Percentiles rank a stretch among this genome's conserved stretches.
phyloP scores from a whole-genome alignment of 257 asterid genomes.

The Salvia rosmarinus region DNA sequence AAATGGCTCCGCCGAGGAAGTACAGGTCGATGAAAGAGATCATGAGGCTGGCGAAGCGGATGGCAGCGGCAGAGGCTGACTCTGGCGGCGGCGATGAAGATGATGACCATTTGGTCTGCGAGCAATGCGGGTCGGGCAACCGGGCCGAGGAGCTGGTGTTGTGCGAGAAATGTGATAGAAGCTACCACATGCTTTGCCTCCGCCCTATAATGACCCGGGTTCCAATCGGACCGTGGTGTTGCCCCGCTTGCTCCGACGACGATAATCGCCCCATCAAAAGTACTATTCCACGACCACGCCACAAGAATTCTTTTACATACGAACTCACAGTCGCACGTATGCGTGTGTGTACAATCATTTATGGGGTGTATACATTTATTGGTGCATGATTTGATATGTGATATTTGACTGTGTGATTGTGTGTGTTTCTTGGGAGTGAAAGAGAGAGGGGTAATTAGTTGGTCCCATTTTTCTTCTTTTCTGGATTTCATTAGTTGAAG shows the following conservation, averaged over 20 bases:
- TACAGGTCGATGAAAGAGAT: conserved; percentile 55
- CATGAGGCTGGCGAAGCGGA: conserved; percentile 58
- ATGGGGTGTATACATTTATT: neutral
- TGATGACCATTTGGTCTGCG: conserved; percentile 49
- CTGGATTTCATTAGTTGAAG: neutral
- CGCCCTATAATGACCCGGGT: conserved; percentile 77
- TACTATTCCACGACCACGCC: too few species aligned
- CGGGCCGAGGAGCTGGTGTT: conserved; percentile 60
- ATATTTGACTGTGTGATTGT: neutral
- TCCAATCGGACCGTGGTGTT: conserved; percentile 78
- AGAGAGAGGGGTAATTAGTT: neutral
- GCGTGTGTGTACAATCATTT: neutral
- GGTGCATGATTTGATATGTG: neutral
- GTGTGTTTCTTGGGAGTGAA: conserved; percentile 16
- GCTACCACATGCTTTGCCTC: conserved; percentile 72
- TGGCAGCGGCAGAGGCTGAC: conserved; percentile 33
- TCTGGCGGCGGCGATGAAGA: conserved; percentile 37
- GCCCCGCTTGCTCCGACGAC: conserved; percentile 64
- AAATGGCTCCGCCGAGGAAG: conserved; percentile 27
- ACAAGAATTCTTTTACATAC: conserved; percentile 19
- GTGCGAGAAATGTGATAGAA: conserved; percentile 76
- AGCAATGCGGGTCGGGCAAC: conserved; percentile 80
- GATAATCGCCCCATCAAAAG: conserved; percentile 56
- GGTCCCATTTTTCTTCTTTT: neutral
- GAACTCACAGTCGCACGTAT: conserved; percentile 17